These are phyloP conservation scores for Wolfiporia cocos DNA, from an alignment of 1,284 basidiomycete species.

Conservation along the genomic window DNA sequence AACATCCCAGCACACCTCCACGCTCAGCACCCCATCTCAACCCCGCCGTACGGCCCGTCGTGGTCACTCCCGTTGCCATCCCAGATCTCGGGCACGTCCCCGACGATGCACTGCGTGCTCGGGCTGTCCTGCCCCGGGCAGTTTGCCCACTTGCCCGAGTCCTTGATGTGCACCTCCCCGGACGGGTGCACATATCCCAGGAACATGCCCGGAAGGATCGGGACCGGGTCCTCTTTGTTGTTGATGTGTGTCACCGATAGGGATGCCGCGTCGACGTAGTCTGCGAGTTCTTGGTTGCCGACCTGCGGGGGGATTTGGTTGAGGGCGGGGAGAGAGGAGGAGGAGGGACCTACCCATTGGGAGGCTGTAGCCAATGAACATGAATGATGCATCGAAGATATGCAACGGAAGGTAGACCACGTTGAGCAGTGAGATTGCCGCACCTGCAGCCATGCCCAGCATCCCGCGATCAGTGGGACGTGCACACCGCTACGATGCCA, in stretches of 20 bases:
- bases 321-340: neutral
- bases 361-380: constrained; percentile 41
- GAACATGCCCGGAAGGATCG: constrained; percentile 28
- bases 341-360: constrained; percentile 30
- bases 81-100: constrained; percentile 46
- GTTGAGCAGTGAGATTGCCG: constrained; percentile 41
- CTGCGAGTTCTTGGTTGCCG: constrained; percentile 53
- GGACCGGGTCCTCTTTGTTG: constrained; percentile 26
- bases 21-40: constrained; percentile 43
- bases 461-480: too few species aligned
- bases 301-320: constrained; percentile 6
- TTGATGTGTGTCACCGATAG: constrained; percentile 24
- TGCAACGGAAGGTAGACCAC: constrained; percentile 40
- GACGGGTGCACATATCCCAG: constrained; percentile 52
- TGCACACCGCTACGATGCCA: too few species aligned
- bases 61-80: constrained; percentile 40
- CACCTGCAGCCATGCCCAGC: too few species aligned
- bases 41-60: constrained; percentile 50
- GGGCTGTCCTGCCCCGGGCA: constrained; percentile 55
- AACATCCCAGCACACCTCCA: too few species aligned
- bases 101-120: constrained; percentile 43
- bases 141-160: constrained; percentile 37
- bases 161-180: too few species aligned
- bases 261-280: constrained; percentile 45
- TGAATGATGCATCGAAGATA: constrained; percentile 32